Percentiles rank a stretch among this genome's conserved stretches.
phyloP scores from a whole-genome alignment of 306 rosid genomes.

The Pterocarpus macrocarpus region DNA sequence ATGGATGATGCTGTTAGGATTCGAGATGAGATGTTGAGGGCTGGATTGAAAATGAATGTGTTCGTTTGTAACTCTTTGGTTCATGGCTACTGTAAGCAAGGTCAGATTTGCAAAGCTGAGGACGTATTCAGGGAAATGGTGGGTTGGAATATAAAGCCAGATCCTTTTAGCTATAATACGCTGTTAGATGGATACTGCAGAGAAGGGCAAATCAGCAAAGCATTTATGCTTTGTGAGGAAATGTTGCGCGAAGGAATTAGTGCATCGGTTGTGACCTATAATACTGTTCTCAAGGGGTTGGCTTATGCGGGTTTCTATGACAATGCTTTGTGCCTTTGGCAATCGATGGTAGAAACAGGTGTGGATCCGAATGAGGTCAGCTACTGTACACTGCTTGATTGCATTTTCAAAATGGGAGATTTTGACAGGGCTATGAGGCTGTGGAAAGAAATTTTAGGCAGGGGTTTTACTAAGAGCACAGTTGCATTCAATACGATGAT shows the following conservation, averaged over 20 bases:
- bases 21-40: slow-evolving; percentile 67
- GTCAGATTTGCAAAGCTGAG: slow-evolving; percentile 60
- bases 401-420: slow-evolving; percentile 70
- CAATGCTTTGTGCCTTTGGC: slow-evolving; percentile 75
- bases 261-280: slow-evolving; percentile 73
- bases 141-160: slow-evolving; percentile 63
- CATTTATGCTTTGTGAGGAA: slow-evolving; percentile 64
- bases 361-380: slow-evolving; percentile 73
- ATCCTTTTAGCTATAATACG: slow-evolving; percentile 56
- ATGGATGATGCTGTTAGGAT: slow-evolving; percentile 79
- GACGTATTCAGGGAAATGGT: slow-evolving; percentile 57
- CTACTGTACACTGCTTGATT: slow-evolving; percentile 81
- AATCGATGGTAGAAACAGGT: slow-evolving; percentile 65
- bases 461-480: slow-evolving; percentile 64
- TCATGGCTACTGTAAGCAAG: slow-evolving; percentile 74
- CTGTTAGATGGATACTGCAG: slow-evolving; percentile 58
- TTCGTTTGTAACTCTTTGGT: slow-evolving; percentile 80
- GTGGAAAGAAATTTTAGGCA: slow-evolving; percentile 75
- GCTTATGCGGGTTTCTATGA: slow-evolving; percentile 55
- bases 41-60: slow-evolving; percentile 68
- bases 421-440: slow-evolving; percentile 60
- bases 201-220: slow-evolving; percentile 48
- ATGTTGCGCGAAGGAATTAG: slow-evolving; percentile 66
- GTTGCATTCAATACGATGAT: slow-evolving; percentile 78
- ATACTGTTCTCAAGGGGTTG: slow-evolving; percentile 76